Evolutionary conservation across 345 rosid species (phyloP).

Genomic region (Mercurialis annua): DNA sequence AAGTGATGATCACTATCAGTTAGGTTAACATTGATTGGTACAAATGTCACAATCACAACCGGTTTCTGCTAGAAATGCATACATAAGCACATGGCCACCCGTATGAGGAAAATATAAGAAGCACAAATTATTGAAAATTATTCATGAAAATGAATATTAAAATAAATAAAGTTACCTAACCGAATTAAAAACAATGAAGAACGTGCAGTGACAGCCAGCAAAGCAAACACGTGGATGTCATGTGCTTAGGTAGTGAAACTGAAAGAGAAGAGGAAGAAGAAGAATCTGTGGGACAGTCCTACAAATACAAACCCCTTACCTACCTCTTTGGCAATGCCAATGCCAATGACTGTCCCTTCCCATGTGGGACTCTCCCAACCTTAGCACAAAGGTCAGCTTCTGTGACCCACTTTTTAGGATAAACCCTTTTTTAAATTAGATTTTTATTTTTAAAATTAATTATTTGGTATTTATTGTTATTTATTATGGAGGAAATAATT

Average conservation of each 20-base stretch:
- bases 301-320: slow-evolving; percentile 23
- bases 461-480: slow-evolving; percentile 4
- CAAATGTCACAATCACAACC: background rate
- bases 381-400: slow-evolving; percentile 23
- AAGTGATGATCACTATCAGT: slow-evolving; percentile 23
- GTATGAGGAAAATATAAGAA: background rate
- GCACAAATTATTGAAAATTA: background rate
- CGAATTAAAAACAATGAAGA: background rate
- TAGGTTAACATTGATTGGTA: slow-evolving; percentile 20
- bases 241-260: slow-evolving; percentile 46
- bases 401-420: slow-evolving; percentile 17
- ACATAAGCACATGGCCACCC: slow-evolving; percentile 17
- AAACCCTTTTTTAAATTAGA: background rate
- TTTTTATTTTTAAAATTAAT: slow-evolving; percentile 5
- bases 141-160: too few relatives aligned
- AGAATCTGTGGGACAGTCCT: slow-evolving; percentile 13
- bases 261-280: background rate
- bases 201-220: slow-evolving; percentile 30
- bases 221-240: slow-evolving; percentile 43
- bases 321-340: slow-evolving; percentile 20
- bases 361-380: slow-evolving; percentile 35
- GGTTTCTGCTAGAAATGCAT: slow-evolving; percentile 1
- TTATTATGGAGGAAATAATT: too few relatives aligned
- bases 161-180: background rate
- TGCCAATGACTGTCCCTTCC: slow-evolving; percentile 19